A percentile compares a stretch with the other conserved stretches of the same genome.
These are phyloP conservation scores for Cyberlindnera americana DNA, from an alignment of 805 yeast species.

Conservation along the genomic window DNA sequence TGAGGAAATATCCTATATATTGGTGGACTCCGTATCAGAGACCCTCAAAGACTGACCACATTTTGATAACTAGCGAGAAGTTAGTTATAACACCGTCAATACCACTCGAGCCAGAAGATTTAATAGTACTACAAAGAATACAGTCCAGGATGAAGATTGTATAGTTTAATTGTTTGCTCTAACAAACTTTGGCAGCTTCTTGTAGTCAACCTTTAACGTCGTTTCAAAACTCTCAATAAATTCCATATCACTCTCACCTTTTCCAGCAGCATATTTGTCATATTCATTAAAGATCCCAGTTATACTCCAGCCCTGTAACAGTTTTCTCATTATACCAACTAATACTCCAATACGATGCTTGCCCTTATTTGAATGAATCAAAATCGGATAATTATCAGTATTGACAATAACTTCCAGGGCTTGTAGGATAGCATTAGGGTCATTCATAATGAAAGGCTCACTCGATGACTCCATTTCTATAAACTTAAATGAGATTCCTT, in stretches of 20 bases:
- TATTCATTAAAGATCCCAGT: constrained; percentile 94
- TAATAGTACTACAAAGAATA: background rate
- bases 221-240: constrained; percentile 83
- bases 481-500: constrained; percentile 52
- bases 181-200: constrained; percentile 63
- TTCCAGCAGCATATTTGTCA: constrained; percentile 87
- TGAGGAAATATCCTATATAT: constrained; percentile 49
- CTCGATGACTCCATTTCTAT: constrained; percentile 69
- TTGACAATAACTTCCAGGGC: constrained; percentile 57
- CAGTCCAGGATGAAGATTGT: too few relatives aligned
- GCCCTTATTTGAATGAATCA: constrained; percentile 93
- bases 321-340: constrained; percentile 85
- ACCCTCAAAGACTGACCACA: background rate
- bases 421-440: constrained; percentile 51
- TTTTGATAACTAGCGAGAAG: background rate
- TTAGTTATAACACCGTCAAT: background rate
- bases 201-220: constrained; percentile 43
- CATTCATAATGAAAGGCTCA: constrained; percentile 64
- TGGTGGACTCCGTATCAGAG: constrained; percentile 46
- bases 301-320: constrained; percentile 89
- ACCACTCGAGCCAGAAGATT: background rate
- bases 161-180: too few relatives aligned
- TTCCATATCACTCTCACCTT: constrained; percentile 88
- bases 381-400: constrained; percentile 75
- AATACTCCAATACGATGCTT: constrained; percentile 92